Base-by-base conservation (phyloP, 768 basidiomycete species). In the Paxillus rubicundulus region DNA sequence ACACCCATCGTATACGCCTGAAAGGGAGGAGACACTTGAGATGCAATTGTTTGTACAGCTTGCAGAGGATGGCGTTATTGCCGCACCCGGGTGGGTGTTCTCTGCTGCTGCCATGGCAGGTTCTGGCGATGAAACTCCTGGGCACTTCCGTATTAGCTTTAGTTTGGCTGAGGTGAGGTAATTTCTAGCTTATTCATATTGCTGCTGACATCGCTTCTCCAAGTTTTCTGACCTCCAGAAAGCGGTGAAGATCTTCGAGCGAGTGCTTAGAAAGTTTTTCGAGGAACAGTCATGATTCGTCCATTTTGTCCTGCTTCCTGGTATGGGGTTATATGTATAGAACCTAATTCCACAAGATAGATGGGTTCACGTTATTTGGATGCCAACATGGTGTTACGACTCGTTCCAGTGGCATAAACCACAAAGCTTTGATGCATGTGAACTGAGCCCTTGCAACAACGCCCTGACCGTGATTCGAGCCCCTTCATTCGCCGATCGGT, bases 61-160 rank as follows among this genome's bases (percentile, higher is more conserved):
- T 9, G 82, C 82, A 4, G 79, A 86, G 42, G 76, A 76, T 18
- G 80, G 82, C 14, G 75, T 92, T 28, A 72, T 92, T 37, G 69
- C 88, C 48, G 79, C 74, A 0, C 87, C 89, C 40, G 88, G 87
- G 58, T 72, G 50, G 50, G 45, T 56, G 4, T 54, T 41, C 28
- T 43, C 34, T 14, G 28, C 49, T 21, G 41, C 39, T 40, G 14
- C 16, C 37, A n/a, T 75, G 74, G 75, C 10, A 20, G 36, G 13
- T 55, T 39, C n/a, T 61, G 65, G 73, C 18, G 68, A 47, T 2
- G 52, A 57, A 7, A 58, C 61, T 30, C 56, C 68, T 20, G 83
- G 82, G 1, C 82, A 85, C 61, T 78, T 81, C 64, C 76, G 84
- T 3, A 65, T 85, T 44, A 79, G 77, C 61, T 85, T 81, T 66